Evolutionary conservation across 495 filamentous ascomycete genomes (phyloP).

Genomic region (Daldinia caldariorum): DNA sequence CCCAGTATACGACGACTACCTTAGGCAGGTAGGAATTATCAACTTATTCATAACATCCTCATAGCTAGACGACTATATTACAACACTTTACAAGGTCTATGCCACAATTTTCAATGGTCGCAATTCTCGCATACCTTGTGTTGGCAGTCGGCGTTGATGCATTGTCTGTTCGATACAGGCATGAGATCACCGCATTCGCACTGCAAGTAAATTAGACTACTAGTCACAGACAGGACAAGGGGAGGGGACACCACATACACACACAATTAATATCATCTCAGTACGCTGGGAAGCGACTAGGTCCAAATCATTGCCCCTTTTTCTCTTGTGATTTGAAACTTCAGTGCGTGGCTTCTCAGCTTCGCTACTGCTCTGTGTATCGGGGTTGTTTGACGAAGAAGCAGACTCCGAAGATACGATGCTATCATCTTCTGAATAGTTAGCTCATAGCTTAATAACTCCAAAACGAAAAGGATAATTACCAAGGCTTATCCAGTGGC

Average conservation of each 20-base stretch:
- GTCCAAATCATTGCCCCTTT: slow-evolving; percentile 32
- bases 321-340: slow-evolving; percentile 38
- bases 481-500: slow-evolving; percentile 45
- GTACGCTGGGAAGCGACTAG: slow-evolving; percentile 20
- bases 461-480: slow-evolving; percentile 33
- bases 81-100: background rate
- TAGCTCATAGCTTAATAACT: background rate
- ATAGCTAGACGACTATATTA: background rate
- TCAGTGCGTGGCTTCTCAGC: slow-evolving; percentile 14
- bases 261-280: slow-evolving; percentile 19
- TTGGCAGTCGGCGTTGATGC: slow-evolving; percentile 40
- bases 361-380: background rate
- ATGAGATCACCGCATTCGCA: slow-evolving; percentile 40
- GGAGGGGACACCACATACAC: slow-evolving; percentile 24
- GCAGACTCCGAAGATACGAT: slow-evolving; percentile 5
- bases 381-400: slow-evolving; percentile 3
- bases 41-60: background rate
- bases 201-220: slow-evolving; percentile 33
- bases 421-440: slow-evolving; percentile 29
- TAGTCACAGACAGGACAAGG: background rate
- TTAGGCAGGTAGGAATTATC: background rate
- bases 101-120: slow-evolving; percentile 23
- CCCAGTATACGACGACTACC: background rate
- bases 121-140: slow-evolving; percentile 42
- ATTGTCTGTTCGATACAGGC: slow-evolving; percentile 32